These are phyloP conservation scores for Solanum chaucha DNA, from an alignment of 257 asterid genomes.

Conservation along the genomic window DNA sequence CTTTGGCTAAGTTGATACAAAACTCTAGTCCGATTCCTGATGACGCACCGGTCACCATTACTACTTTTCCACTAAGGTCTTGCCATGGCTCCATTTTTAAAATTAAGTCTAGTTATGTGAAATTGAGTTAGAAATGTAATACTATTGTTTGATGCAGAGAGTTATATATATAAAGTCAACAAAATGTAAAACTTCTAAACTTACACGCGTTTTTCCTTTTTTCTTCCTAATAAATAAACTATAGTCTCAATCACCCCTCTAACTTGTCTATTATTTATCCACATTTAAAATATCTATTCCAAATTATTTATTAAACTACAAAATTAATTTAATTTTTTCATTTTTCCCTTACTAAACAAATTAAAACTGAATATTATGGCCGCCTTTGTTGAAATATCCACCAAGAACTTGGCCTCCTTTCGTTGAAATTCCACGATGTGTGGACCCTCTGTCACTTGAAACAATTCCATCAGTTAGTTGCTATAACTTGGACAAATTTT, in stretches of 20 bases:
- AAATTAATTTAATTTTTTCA: too few relatives aligned
- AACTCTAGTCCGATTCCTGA: slow-evolving; percentile 18
- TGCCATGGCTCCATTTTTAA: slow-evolving; percentile 5
- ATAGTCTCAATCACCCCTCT: too few relatives aligned
- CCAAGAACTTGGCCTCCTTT: background rate
- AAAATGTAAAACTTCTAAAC: background rate
- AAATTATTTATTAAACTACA: too few relatives aligned
- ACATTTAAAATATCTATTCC: too few relatives aligned
- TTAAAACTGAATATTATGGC: background rate
- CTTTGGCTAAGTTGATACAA: slow-evolving; percentile 31
- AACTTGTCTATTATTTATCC: background rate
- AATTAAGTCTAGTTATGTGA: background rate
- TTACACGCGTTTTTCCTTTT: background rate
- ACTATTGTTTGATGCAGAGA: background rate
- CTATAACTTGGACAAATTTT: background rate
- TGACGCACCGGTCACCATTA: slow-evolving; percentile 15
- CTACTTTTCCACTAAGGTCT: background rate
- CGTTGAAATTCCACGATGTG: background rate
- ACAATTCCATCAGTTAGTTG: background rate
- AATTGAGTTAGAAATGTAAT: background rate
- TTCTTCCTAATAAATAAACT: background rate
- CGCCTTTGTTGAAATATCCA: background rate
- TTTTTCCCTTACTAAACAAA: too few relatives aligned
- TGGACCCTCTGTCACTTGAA: too few relatives aligned
- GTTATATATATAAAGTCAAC: background rate